phyloP scores from a whole-genome alignment of 73 alveolate genomes.

The Blepharisma stoltei region DNA sequence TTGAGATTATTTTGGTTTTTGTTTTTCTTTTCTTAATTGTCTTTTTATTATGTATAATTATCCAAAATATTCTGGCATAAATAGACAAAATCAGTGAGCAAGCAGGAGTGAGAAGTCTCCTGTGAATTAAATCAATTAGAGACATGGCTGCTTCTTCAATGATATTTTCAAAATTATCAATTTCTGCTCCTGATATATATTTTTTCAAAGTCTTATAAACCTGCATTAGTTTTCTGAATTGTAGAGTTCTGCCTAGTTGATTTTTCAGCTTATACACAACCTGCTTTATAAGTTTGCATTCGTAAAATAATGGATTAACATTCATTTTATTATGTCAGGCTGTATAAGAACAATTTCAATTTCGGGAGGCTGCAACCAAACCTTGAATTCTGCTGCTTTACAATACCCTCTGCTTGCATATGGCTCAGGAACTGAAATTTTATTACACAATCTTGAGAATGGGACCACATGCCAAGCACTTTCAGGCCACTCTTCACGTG shows the following conservation, averaged over 20 bases:
- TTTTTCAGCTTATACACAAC: neutral
- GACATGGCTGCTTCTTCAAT: neutral
- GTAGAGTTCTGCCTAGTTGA: slow-evolving; percentile 15
- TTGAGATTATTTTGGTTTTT: slow-evolving; percentile 4
- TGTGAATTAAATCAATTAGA: neutral
- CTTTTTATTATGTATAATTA: neutral
- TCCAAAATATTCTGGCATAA: neutral
- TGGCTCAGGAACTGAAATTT: neutral
- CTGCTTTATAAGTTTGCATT: slow-evolving; percentile 19
- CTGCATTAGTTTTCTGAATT: neutral
- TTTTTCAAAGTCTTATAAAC: neutral
- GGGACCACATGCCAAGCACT: neutral
- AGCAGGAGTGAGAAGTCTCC: slow-evolving; percentile 4
- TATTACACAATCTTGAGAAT: slow-evolving; percentile 14
- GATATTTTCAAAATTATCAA: neutral
- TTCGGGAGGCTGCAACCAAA: slow-evolving; percentile 9
- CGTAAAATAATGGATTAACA: neutral
- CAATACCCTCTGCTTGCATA: slow-evolving; percentile 10
- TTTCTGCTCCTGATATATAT: neutral
- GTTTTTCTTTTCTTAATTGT: neutral
- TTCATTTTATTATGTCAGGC: too few species aligned
- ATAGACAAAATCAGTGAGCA: neutral
- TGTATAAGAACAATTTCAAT: too few species aligned
- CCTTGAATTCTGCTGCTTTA: neutral
- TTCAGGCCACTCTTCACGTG: slow-evolving; percentile 1